phyloP scores from a whole-genome alignment of 805 yeast species.

The Metschnikowia hibisci region DNA sequence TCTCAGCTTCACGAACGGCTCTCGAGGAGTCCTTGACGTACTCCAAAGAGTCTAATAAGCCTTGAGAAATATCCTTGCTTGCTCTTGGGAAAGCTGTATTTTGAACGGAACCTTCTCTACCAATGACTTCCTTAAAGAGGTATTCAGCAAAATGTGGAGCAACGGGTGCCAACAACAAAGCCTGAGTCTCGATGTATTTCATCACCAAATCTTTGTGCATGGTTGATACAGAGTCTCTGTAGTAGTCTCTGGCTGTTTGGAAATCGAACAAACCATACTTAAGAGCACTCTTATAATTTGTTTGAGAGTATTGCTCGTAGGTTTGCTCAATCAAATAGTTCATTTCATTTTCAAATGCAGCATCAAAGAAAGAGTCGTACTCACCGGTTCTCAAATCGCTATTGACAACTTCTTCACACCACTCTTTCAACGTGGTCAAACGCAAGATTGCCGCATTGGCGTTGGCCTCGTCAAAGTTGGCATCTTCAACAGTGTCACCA shows the following conservation, averaged over 20 bases:
- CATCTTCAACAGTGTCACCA: constrained; percentile 96
- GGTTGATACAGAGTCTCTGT: constrained; percentile 69
- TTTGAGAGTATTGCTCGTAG: constrained; percentile 60
- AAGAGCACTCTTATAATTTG: constrained; percentile 84
- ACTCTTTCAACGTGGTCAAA: constrained; percentile 85
- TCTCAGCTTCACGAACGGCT: constrained; percentile 90
- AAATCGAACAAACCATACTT: constrained; percentile 89
- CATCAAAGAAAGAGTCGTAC: constrained; percentile 65
- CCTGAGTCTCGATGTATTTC: constrained; percentile 83
- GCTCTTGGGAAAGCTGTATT: constrained; percentile 76
- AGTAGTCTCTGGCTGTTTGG: constrained; percentile 93
- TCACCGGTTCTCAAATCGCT: constrained; percentile 49
- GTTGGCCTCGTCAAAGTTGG: constrained; percentile 92
- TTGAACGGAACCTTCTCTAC: constrained; percentile 64
- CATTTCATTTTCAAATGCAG: constrained; percentile 92
- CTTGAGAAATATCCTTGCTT: constrained; percentile 58
- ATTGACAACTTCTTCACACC: constrained; percentile 79
- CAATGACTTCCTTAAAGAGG: constrained; percentile 78
- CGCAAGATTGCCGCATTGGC: constrained; percentile 98
- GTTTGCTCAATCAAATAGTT: constrained; percentile 74
- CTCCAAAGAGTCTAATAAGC: constrained; percentile 62
- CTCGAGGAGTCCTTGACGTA: constrained; percentile 79
- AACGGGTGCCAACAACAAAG: constrained; percentile 79
- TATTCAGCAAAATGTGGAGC: constrained; percentile 96
- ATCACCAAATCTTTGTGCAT: constrained; percentile 84